Percentiles rank a stretch among this genome's conserved stretches.
Conservation (phyloP, 192 early-diverging fungal species). For the Phycomyces nitens region DNA sequence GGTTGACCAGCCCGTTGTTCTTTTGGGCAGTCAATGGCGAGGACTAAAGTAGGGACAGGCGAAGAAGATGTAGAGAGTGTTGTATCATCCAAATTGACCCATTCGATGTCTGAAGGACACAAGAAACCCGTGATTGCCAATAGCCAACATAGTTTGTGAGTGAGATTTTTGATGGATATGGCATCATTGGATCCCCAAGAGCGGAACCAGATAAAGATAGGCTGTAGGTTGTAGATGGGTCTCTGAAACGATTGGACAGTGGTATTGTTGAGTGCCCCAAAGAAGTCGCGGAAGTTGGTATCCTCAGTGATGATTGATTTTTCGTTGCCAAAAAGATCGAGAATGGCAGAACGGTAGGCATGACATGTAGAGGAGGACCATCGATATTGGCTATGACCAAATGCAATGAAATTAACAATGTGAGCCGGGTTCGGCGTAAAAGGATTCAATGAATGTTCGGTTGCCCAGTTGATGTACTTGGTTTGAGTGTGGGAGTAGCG, state of each 20-base stretch:
- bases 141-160: background rate
- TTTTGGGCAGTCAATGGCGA: slow-evolving; percentile 2
- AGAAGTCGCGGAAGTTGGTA: background rate
- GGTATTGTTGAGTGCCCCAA: background rate
- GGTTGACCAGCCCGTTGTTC: slow-evolving; percentile 6
- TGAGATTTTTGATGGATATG: background rate
- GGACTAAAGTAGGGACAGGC: background rate
- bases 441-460: background rate
- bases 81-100: background rate
- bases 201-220: background rate
- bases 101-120: slow-evolving; percentile 1
- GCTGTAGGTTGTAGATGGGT: background rate
- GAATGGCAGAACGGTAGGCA: background rate
- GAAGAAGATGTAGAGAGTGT: background rate
- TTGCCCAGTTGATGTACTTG: background rate
- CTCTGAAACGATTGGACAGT: background rate
- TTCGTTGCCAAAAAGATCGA: background rate
- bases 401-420: background rate
- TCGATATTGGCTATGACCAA: background rate
- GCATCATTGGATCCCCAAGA: background rate
- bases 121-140: slow-evolving; percentile 12
- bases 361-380: background rate
- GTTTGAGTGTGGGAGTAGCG: background rate
- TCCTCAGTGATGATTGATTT: background rate
- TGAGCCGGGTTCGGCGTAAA: background rate